Evolutionary conservation across 2,329 filamentous ascomycete genomes (phyloP).

Genomic region (Clonostachys solani): DNA sequence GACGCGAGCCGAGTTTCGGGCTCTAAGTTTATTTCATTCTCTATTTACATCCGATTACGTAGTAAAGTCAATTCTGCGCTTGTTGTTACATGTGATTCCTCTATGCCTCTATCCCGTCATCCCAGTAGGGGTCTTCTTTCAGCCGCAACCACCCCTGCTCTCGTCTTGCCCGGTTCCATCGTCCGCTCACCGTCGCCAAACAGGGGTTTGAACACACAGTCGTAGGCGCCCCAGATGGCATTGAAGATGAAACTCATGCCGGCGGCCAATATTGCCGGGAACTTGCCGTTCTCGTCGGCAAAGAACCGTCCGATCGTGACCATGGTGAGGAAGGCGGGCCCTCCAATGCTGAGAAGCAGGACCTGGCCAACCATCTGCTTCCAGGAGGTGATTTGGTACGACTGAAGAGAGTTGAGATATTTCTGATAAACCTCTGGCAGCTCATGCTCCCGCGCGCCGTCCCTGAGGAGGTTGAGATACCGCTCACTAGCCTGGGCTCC

Average conservation of each 20-base stretch:
- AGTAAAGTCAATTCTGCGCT: too few species aligned
- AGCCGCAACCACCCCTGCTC: not conserved
- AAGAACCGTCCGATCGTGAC: conserved; percentile 40
- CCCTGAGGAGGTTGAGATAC: conserved; percentile 75
- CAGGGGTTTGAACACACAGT: conserved; percentile 42
- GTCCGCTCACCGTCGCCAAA: conserved; percentile 88
- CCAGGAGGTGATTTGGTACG: conserved; percentile 65
- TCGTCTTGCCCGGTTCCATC: conserved; percentile 14
- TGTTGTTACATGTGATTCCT: too few species aligned
- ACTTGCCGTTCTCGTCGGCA: conserved; percentile 60
- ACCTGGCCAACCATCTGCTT: conserved; percentile 63
- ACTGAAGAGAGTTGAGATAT: conserved; percentile 64
- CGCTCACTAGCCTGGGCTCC: conserved; percentile 73
- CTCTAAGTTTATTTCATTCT: too few species aligned
- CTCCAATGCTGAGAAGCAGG: conserved; percentile 57
- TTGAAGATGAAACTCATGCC: conserved; percentile 48
- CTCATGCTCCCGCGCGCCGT: conserved; percentile 75
- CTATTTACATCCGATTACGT: too few species aligned
- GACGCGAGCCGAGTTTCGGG: too few species aligned
- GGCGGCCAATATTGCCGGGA: conserved; percentile 62
- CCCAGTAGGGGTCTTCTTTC: not conserved
- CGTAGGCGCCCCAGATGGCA: conserved; percentile 39
- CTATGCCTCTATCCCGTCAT: too few species aligned
- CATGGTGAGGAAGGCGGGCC: conserved; percentile 49
- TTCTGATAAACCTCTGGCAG: conserved; percentile 73